These are phyloP conservation scores for Fusarium concolor DNA, from an alignment of 2,329 filamentous ascomycete genomes.

Conservation along the genomic window DNA sequence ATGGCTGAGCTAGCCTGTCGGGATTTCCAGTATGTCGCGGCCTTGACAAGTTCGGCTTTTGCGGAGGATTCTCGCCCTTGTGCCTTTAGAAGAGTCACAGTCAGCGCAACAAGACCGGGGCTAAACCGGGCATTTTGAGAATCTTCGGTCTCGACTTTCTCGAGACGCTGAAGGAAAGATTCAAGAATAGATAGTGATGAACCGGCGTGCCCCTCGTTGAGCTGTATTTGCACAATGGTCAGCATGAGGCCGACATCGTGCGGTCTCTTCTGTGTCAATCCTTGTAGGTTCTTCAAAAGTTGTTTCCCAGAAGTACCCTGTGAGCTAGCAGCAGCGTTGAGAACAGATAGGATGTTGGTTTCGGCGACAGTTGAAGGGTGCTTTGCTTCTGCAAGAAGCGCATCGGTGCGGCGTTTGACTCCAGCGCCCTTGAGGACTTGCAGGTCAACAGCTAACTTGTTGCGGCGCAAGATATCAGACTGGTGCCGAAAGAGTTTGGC, in stretches of 20 bases:
- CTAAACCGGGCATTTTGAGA: constrained; percentile 80
- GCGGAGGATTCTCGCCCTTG: constrained; percentile 80
- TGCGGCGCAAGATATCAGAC: constrained; percentile 64
- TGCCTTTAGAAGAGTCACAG: constrained; percentile 81
- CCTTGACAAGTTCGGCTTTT: constrained; percentile 79
- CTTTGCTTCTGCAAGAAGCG: constrained; percentile 49
- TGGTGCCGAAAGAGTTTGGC: constrained; percentile 82
- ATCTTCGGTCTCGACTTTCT: constrained; percentile 66
- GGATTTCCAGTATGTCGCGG: constrained; percentile 82
- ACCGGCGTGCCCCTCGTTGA: constrained; percentile 75
- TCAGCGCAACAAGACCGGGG: constrained; percentile 84
- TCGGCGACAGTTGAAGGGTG: constrained; percentile 50
- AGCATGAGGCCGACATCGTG: constrained; percentile 84
- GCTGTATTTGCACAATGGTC: constrained; percentile 84
- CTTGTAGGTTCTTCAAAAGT: constrained; percentile 75
- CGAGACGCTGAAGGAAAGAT: constrained; percentile 77
- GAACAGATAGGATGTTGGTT: constrained; percentile 58
- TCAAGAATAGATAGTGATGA: constrained; percentile 82
- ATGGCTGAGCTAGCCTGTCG: constrained; percentile 61
- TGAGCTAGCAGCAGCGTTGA: constrained; percentile 79
- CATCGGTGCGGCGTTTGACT: constrained; percentile 62
- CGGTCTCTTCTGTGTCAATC: constrained; percentile 77
- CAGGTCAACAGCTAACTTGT: constrained; percentile 73
- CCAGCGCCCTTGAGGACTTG: constrained; percentile 76
- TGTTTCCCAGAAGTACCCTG: constrained; percentile 72